Conservation (phyloP, 495 filamentous ascomycete genomes). For the Coniosporium apollinis region DNA sequence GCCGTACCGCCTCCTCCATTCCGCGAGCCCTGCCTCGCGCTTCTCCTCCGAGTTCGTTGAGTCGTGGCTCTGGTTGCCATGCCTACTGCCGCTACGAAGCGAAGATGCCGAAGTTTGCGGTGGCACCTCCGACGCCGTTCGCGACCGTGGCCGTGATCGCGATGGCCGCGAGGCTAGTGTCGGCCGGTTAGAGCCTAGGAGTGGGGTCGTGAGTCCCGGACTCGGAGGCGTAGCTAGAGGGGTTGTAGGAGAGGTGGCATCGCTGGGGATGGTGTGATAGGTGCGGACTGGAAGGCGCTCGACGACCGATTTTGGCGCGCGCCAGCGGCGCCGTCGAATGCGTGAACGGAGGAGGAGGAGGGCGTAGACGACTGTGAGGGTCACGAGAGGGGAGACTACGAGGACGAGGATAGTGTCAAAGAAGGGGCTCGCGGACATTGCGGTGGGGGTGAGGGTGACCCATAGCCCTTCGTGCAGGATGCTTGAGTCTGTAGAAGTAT, state of each 20-base stretch:
- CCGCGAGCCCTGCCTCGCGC: slow-evolving; percentile 26
- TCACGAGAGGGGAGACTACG: slow-evolving; percentile 82
- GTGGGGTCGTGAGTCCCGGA: slow-evolving; percentile 58
- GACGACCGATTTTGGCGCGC: slow-evolving; percentile 89
- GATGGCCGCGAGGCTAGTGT: slow-evolving; percentile 12
- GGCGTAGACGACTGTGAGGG: slow-evolving; percentile 81
- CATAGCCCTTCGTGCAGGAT: slow-evolving; percentile 85
- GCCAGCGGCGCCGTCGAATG: slow-evolving; percentile 79
- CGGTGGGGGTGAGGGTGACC: slow-evolving; percentile 86
- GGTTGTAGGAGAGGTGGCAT: slow-evolving; percentile 38
- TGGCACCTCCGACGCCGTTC: slow-evolving; percentile 39
- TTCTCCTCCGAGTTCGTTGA: slow-evolving; percentile 35
- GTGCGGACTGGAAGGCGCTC: slow-evolving; percentile 88
- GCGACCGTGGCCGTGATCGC: slow-evolving; percentile 41
- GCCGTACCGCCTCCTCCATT: slow-evolving; percentile 68
- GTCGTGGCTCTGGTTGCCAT: too few relatives aligned
- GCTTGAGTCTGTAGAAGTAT: neutral
- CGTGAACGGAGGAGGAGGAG: slow-evolving; percentile 75
- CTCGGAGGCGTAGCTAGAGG: slow-evolving; percentile 37
- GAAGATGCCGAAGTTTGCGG: slow-evolving; percentile 14
- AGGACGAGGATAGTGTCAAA: slow-evolving; percentile 90
- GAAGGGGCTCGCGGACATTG: slow-evolving; percentile 81
- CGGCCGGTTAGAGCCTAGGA: slow-evolving; percentile 34
- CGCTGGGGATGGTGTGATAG: slow-evolving; percentile 65
- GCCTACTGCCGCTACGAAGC: slow-evolving; percentile 3